These are phyloP conservation scores for Blattamonas nauphoetae DNA, from an alignment of 78 protist species.

Conservation along the genomic window DNA sequence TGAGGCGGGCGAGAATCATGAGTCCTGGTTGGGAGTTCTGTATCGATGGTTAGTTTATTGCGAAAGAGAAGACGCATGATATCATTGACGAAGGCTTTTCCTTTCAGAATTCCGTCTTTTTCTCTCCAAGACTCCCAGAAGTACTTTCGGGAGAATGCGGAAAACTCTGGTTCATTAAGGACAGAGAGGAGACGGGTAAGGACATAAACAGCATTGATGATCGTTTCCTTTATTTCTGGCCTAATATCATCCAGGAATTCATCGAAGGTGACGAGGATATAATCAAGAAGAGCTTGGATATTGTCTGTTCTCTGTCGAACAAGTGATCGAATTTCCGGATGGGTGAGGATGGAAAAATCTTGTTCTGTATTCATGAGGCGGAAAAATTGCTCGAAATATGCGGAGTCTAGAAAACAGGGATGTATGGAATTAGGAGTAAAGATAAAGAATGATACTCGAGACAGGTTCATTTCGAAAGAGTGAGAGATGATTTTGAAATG, in stretches of 20 bases:
- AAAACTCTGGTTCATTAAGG: background rate
- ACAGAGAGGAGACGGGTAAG: background rate
- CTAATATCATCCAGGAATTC: background rate
- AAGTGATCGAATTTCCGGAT: background rate
- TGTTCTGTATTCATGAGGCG: background rate
- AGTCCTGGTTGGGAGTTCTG: background rate
- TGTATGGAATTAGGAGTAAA: too few relatives aligned
- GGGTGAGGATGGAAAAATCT: background rate
- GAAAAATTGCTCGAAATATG: background rate
- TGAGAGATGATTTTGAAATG: too few relatives aligned
- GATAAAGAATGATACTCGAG: too few relatives aligned
- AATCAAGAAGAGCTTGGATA: background rate
- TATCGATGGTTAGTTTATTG: too few relatives aligned
- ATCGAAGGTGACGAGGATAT: background rate
- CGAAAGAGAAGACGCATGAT: background rate
- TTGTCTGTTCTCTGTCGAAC: background rate
- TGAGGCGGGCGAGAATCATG: background rate
- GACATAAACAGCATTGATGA: background rate
- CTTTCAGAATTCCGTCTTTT: background rate
- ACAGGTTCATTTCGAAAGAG: too few relatives aligned
- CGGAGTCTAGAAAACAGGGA: too few relatives aligned
- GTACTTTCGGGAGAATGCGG: background rate
- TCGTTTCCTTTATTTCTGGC: background rate
- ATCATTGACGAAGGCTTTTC: background rate
- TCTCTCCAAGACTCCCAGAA: background rate